Conservation (phyloP, 306 rosid species). For the Vigna nakashimae region DNA sequence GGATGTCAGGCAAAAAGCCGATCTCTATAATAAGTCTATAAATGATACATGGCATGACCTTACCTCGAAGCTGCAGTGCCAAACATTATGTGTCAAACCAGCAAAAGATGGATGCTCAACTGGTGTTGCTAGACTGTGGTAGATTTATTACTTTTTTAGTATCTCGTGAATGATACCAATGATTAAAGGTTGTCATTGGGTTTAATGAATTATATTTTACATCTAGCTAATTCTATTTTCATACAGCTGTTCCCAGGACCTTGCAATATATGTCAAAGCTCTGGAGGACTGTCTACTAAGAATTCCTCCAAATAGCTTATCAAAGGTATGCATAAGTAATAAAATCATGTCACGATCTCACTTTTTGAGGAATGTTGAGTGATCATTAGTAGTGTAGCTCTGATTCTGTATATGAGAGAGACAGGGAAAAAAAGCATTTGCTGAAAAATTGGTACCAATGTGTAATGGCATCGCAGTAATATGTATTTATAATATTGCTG, state of each 20-base stretch:
- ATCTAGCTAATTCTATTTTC: constrained; percentile 34
- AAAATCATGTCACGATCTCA: constrained; percentile 16
- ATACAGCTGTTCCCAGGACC: constrained; percentile 80
- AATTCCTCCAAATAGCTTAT: constrained; percentile 88
- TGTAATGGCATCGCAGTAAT: neutral
- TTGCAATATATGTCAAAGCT: constrained; percentile 72
- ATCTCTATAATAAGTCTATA: constrained; percentile 57
- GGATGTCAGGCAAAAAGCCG: constrained; percentile 61
- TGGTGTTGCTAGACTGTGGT: constrained; percentile 97
- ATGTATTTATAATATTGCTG: neutral
- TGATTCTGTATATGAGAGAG: neutral
- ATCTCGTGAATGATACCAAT: constrained; percentile 31
- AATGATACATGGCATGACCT: constrained; percentile 77
- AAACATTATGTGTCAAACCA: constrained; percentile 91
- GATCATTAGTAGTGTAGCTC: neutral
- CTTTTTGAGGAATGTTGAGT: constrained; percentile 18
- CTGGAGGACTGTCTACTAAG: constrained; percentile 67
- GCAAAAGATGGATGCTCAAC: constrained; percentile 97
- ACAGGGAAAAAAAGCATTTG: neutral
- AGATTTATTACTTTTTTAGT: constrained; percentile 44
- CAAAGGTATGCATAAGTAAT: constrained; percentile 67
- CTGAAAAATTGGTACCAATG: neutral
- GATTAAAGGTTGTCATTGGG: neutral
- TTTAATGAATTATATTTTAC: constrained; percentile 16
- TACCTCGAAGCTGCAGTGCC: constrained; percentile 72